phyloP scores from a whole-genome alignment of 1,139 yeast species.

The Suhomyces kunorum region DNA sequence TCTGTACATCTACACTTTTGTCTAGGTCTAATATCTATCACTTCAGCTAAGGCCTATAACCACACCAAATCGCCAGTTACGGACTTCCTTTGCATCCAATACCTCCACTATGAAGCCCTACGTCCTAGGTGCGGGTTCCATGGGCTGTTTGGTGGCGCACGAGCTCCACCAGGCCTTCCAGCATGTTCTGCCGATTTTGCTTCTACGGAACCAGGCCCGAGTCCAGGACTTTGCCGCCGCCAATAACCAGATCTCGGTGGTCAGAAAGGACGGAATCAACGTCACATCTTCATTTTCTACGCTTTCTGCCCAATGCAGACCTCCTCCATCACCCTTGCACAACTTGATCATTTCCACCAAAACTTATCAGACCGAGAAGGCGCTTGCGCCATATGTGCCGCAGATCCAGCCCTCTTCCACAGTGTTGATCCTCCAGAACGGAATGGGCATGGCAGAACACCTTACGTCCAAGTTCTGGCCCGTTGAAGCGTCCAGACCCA shows the following conservation, averaged over 20 bases:
- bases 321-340: conserved; percentile 32
- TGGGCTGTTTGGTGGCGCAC: conserved; percentile 43
- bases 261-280: conserved; percentile 22
- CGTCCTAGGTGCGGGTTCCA: conserved; percentile 48
- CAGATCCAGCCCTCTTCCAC: conserved; percentile 48
- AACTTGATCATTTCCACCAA: conserved; percentile 66
- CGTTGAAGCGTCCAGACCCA: conserved; percentile 45
- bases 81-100: not conserved
- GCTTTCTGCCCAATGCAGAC: conserved; percentile 15
- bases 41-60: too few relatives aligned
- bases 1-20: too few relatives aligned
- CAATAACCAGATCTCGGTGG: conserved; percentile 37
- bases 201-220: conserved; percentile 41
- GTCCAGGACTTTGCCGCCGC: conserved; percentile 41
- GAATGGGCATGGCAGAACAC: conserved; percentile 66
- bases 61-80: not conserved
- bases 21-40: too few relatives aligned
- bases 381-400: conserved; percentile 46
- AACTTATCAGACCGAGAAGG: conserved; percentile 53
- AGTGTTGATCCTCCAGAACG: conserved; percentile 73
- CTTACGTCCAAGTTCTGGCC: conserved; percentile 61
- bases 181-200: conserved; percentile 35
- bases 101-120: conserved; percentile 23
- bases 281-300: conserved; percentile 16
- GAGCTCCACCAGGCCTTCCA: conserved; percentile 36